Base-by-base conservation (phyloP, 331 rosid genomes). In the Acacia pycnantha region DNA sequence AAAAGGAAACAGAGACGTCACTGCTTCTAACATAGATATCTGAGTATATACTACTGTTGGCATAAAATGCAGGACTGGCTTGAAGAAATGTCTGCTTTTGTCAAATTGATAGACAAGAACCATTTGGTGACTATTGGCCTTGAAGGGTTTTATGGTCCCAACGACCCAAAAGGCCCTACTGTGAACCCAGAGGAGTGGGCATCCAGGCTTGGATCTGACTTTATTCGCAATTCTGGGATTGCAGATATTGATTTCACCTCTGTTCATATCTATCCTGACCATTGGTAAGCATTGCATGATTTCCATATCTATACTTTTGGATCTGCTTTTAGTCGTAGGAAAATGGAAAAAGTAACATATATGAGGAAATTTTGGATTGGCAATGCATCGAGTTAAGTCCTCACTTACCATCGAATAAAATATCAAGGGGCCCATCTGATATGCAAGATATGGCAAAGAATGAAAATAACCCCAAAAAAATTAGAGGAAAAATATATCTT, bases 71-170 rank as follows among this genome's bases (percentile, higher is more conserved):
- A 96, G 99, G 99, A 92, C 13, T 96, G 99, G 99, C 83, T 96
- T 33, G 99, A 96, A 89, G 99, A 96, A 89, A 96, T 96, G 99
- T 87, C 99, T 54, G 77, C 95, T 79, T 94, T 88, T 77, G 88
- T 94, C 78, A 96, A 96, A 88, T 84, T 89, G 78, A 89, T 94
- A 12, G 99, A 96, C 94, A 94, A 94, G 91, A 92, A 86, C 37
- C 99, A 96, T 90, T 89, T 96, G 31, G 86, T 96, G 79, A 96
- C 98, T 10, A 82, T 94, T 70, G 99, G 99, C 35, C 90, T 94
- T 15, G 99, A 96, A 90, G 99, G 99, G 67, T 96, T 96, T 84
- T 96, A 96, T 53, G 99, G 99, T 84, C 99, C 99, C 11, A 90
- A 88, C 66, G 91, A 84, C 86, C 93, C 92, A 12, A 91, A 92